A percentile compares a stretch with the other conserved stretches of the same genome.
These are phyloP conservation scores for Lodderomyces margitis DNA, from an alignment of 1,139 yeast genomes.

Conservation along the genomic window DNA sequence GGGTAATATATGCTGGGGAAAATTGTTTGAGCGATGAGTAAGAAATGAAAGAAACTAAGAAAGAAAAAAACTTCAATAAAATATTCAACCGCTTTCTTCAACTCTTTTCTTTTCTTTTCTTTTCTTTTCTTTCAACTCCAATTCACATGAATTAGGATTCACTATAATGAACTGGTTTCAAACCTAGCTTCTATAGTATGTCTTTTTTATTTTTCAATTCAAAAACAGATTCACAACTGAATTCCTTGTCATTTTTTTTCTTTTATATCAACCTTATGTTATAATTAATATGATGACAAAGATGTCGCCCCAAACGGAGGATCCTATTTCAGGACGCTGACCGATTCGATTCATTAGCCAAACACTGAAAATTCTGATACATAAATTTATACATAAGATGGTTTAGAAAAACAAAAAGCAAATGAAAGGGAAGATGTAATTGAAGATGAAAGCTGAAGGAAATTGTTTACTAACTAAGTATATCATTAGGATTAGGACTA, in stretches of 20 bases:
- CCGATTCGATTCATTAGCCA: constrained; percentile 53
- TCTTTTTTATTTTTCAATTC: not conserved
- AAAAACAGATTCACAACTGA: not conserved
- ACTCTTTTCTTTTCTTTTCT: too few relatives aligned
- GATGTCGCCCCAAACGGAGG: constrained; percentile 61
- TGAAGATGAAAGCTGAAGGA: not conserved
- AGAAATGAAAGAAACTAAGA: not conserved
- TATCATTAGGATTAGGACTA: not conserved
- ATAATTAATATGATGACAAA: constrained; percentile 43
- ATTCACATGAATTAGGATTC: not conserved
- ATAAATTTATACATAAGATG: not conserved
- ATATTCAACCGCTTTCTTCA: too few relatives aligned
- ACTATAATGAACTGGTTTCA: not conserved
- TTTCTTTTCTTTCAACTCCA: not conserved
- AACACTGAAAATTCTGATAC: constrained; percentile 55
- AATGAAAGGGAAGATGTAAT: not conserved
- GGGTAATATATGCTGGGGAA: not conserved
- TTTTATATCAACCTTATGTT: too few relatives aligned
- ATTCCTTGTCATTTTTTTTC: too few relatives aligned
- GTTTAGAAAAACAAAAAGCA: not conserved
- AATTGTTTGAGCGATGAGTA: too few relatives aligned
- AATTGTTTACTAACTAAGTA: constrained; percentile 37
- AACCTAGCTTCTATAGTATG: not conserved
- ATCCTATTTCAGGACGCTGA: constrained; percentile 55
- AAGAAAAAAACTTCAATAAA: not conserved